Percentiles rank a stretch among this genome's conserved stretches.
These are phyloP conservation scores for Piper longum DNA, from an alignment of 164 flowering plant species.

Conservation along the genomic window DNA sequence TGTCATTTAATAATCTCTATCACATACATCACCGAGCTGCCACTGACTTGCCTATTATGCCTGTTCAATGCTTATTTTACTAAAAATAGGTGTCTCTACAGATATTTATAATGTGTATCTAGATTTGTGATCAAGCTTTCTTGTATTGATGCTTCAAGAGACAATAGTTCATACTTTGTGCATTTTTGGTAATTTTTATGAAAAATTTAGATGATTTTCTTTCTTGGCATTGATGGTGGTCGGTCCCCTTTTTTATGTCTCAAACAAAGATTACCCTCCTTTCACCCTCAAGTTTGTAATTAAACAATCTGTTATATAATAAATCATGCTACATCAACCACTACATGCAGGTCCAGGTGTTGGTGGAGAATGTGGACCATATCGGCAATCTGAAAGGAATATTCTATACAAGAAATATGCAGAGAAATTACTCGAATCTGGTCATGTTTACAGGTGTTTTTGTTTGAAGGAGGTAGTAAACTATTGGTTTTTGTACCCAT, in stretches of 20 bases:
- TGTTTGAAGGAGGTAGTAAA: conserved; percentile 73
- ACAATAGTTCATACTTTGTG: too few species aligned
- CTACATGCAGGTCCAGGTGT: conserved; percentile 55
- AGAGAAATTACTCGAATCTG: conserved; percentile 61
- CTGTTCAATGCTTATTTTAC: too few species aligned
- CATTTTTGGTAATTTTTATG: too few species aligned
- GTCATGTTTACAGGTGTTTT: conserved; percentile 85
- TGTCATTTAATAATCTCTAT: too few species aligned
- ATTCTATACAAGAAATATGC: conserved; percentile 66
- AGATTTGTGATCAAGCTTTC: too few species aligned
- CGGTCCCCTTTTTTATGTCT: background rate
- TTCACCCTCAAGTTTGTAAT: background rate
- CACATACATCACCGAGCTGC: too few species aligned
- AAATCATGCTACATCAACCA: background rate
- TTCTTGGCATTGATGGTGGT: background rate
- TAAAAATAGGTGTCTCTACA: too few species aligned
- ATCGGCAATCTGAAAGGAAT: conserved; percentile 91
- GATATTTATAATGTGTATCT: too few species aligned
- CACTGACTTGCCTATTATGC: too few species aligned
- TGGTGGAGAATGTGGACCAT: conserved; percentile 92
- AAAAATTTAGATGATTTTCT: too few species aligned
- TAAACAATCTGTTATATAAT: background rate
- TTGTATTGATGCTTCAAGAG: too few species aligned
- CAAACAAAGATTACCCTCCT: background rate
- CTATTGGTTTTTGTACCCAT: background rate